Evolutionary conservation across 371 early-diverging fungal species (phyloP).

Genomic region (Zychaea mexicana): DNA sequence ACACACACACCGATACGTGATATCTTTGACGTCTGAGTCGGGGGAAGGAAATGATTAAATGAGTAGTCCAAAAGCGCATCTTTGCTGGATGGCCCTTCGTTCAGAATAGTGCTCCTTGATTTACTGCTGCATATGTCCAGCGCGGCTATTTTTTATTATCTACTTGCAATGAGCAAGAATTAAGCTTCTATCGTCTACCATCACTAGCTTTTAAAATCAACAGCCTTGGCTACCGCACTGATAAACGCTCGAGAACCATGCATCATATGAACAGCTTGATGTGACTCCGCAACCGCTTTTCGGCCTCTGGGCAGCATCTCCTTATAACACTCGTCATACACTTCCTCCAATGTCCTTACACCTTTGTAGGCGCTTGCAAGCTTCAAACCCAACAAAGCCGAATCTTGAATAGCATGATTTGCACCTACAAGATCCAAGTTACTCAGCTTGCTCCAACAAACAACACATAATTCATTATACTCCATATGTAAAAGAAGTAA

Average conservation of each 20-base stretch:
- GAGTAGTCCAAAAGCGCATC: no score
- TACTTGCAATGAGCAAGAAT: no score
- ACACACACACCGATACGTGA: no score
- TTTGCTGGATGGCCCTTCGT: no score
- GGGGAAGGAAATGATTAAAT: no score
- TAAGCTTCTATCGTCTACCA: no score
- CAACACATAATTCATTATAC: background rate
- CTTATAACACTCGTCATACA: constrained; percentile 16
- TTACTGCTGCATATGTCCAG: no score
- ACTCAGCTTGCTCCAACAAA: no score
- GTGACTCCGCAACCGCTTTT: constrained; percentile 27
- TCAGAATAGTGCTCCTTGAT: no score
- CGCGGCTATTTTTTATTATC: no score
- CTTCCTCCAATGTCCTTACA: constrained; percentile 18
- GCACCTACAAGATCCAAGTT: constrained; percentile 19
- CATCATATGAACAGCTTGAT: constrained; percentile 14
- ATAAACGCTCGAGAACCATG: constrained; percentile 12
- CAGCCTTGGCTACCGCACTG: background rate
- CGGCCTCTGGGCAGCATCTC: constrained; percentile 30
- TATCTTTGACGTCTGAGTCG: no score
- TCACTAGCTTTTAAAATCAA: no score
- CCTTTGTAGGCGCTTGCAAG: constrained; percentile 13
- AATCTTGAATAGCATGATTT: constrained; percentile 42
- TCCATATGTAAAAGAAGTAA: background rate
- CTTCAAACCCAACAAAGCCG: constrained; percentile 18